These are phyloP conservation scores for Flagelloscypha sp. DNA, from an alignment of 768 basidiomycete genomes.

Conservation along the genomic window DNA sequence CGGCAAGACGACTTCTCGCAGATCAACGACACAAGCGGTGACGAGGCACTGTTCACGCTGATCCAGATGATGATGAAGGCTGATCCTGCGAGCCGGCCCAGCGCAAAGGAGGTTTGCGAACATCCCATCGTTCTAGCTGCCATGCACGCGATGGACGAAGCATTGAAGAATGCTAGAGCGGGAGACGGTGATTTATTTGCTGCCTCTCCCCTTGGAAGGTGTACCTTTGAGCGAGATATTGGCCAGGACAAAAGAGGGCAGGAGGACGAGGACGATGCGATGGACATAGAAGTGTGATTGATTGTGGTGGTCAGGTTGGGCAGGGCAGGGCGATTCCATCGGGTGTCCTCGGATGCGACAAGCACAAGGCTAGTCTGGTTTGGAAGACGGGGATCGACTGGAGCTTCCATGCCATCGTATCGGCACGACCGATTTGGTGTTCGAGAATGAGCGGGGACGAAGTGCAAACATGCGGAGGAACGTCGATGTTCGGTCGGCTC, in stretches of 20 bases:
- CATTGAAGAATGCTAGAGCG: conserved; percentile 21
- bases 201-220: conserved; percentile 54
- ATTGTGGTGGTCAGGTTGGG: neutral
- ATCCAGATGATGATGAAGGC: conserved; percentile 74
- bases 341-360: too few relatives aligned
- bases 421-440: too few relatives aligned
- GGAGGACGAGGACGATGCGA: conserved; percentile 20
- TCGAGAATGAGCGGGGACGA: too few relatives aligned
- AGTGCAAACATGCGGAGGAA: too few relatives aligned
- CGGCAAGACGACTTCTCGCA: conserved; percentile 88
- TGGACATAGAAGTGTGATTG: conserved; percentile 33
- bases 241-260: conserved; percentile 15
- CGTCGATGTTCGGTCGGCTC: too few relatives aligned
- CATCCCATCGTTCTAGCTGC: conserved; percentile 62
- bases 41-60: conserved; percentile 58
- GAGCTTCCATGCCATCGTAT: too few relatives aligned
- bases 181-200: conserved; percentile 36
- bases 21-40: conserved; percentile 60
- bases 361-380: conserved; percentile 1
- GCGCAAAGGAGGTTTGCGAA: conserved; percentile 44
- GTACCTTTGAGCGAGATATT: conserved; percentile 60
- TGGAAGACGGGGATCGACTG: too few relatives aligned
- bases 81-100: conserved; percentile 52
- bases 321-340: too few relatives aligned
- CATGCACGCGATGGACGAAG: conserved; percentile 48